Evolutionary conservation across 352 stramenopile species (phyloP), one percentile per base, ranked within the genome.

Genomic region (Globisporangium spinosum): DNA sequence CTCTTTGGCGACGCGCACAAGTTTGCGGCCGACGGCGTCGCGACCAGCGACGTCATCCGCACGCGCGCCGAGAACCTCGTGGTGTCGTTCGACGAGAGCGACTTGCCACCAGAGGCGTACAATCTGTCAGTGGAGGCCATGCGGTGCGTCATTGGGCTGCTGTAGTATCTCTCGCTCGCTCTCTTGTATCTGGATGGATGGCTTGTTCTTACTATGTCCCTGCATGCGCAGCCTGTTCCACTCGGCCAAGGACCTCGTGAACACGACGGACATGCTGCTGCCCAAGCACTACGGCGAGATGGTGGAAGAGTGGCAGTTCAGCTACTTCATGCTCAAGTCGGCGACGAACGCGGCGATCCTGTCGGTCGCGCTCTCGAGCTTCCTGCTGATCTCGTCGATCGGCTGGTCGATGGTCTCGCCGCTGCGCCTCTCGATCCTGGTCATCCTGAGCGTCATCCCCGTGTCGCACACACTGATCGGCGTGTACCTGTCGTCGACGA

Each of bases 291-390:
- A 84, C 43, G 77, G 71, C 20, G 71, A 78, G 2, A 63, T 91
- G 27, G 84, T 77, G 22, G 73, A 77, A 8, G 66, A 88, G 34
- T 94, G 84, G 86, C 64, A 91, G 58, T 74, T 85, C 59, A 84
- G 71, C 71, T 94, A 94, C 73, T 94, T 93, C 54, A 76, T 89
- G 70, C 80, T 94, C 64, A 90, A 94, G 71, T 88, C 82, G 23
- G 85, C 84, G 27, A 94, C 86, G 1, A 94, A 93, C 64, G 81
- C 77, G 0, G 85, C 85, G n/a, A 94, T 94, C 62, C 64, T 94
- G 25, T 76, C 78, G 2, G 85, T 94, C 7, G 69, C 83, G 17
- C 71, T 94, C 22, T 77, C 86, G 38, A 91, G 83, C 65, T 91
- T 94, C 67, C 66, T 94, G 54, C 89, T 84, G 23, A 92, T 94